Conservation (phyloP, 768 basidiomycete species). For the Coprinopsis sp. region DNA sequence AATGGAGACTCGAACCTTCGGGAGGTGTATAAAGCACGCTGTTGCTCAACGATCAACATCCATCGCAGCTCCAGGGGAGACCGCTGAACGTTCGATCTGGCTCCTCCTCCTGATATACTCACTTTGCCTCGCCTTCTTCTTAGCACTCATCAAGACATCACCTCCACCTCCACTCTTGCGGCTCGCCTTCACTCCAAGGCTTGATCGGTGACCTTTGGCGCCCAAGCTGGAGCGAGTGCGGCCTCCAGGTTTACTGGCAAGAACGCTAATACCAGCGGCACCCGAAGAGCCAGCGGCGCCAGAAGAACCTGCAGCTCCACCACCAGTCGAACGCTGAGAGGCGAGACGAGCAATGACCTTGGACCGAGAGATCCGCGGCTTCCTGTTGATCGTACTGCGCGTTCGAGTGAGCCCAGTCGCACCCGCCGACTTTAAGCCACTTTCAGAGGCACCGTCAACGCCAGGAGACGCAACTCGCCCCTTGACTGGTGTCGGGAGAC, state of each 20-base stretch:
- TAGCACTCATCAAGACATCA: constrained; percentile 54
- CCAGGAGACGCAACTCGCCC: constrained; percentile 8
- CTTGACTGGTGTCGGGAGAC: constrained; percentile 32
- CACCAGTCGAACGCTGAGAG: constrained; percentile 56
- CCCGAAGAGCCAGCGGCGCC: constrained; percentile 17
- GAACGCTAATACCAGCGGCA: constrained; percentile 21
- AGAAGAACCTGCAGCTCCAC: constrained; percentile 12
- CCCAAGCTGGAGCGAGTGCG: constrained; percentile 37
- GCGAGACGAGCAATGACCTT: constrained; percentile 74
- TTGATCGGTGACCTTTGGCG: constrained; percentile 14
- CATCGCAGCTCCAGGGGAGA: not conserved
- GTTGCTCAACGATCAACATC: constrained; percentile 10
- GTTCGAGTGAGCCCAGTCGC: constrained; percentile 14
- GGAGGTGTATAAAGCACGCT: too few species aligned
- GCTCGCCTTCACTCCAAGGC: constrained; percentile 19
- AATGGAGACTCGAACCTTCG: too few species aligned
- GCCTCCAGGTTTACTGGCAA: constrained; percentile 48
- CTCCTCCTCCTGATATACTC: constrained; percentile 62
- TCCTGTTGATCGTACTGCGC: constrained; percentile 42
- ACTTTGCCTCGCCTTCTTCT: constrained; percentile 72
- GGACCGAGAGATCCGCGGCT: constrained; percentile 77
- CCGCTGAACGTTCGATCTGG: constrained; percentile 4
- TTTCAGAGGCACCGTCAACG: not conserved
- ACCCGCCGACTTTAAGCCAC: too few species aligned
- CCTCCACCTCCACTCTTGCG: constrained; percentile 28